These are phyloP conservation scores for Przewalskia tangutica DNA, from an alignment of 257 asterid species.

Conservation along the genomic window DNA sequence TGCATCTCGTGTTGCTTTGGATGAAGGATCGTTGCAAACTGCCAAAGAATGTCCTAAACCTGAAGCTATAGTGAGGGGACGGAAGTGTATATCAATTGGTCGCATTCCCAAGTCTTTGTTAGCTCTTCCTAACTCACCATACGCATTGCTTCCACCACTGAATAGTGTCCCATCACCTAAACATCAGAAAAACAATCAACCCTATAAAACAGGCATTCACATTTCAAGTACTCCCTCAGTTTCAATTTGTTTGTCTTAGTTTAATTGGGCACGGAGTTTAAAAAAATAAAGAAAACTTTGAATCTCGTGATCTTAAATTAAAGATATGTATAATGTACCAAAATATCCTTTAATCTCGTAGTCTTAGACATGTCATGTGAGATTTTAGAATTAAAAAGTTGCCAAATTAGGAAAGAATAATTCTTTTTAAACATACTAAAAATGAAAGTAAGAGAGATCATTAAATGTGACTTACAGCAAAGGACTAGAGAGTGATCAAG, in stretches of 20 bases:
- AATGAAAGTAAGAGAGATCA: too few relatives aligned
- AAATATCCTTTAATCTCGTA: too few relatives aligned
- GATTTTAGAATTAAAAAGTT: too few relatives aligned
- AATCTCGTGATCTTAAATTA: too few relatives aligned
- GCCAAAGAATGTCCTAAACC: constrained; percentile 90
- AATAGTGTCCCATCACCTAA: constrained; percentile 70
- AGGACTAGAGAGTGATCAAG: constrained; percentile 81
- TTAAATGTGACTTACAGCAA: constrained; percentile 39
- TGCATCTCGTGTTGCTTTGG: constrained; percentile 16
- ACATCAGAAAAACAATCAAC: constrained; percentile 1
- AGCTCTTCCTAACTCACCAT: constrained; percentile 74
- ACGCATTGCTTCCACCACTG: constrained; percentile 83
- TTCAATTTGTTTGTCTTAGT: too few relatives aligned
- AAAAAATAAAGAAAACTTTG: too few relatives aligned
- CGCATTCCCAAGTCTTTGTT: constrained; percentile 54
- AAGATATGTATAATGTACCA: too few relatives aligned
- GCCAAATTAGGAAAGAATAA: too few relatives aligned
- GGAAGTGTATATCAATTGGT: constrained; percentile 31
- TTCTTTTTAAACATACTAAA: too few relatives aligned
- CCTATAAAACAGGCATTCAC: not conserved
- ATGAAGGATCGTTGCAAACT: constrained; percentile 32
- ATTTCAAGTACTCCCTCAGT: not conserved
- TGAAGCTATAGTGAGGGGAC: constrained; percentile 49
- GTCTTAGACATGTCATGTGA: too few relatives aligned
- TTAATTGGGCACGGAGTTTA: too few relatives aligned